A percentile compares a stretch with the other conserved stretches of the same genome.
These are phyloP conservation scores for Cutaneotrichosporon spelunceum DNA, from an alignment of 1,284 basidiomycete genomes.

Conservation along the genomic window DNA sequence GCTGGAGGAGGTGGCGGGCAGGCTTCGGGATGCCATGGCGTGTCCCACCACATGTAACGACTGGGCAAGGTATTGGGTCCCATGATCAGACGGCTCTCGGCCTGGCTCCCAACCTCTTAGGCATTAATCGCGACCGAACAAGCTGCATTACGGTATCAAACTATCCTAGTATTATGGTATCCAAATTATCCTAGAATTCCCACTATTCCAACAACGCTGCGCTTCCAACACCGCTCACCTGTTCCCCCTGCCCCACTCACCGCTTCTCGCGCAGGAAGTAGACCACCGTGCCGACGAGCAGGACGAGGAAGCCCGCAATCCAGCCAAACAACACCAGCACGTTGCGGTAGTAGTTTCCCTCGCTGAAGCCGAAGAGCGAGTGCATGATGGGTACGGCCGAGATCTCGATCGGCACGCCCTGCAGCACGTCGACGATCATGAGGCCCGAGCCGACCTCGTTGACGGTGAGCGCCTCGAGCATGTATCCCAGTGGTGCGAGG, in stretches of 20 bases:
- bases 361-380: conserved; percentile 72
- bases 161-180: no score
- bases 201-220: no score
- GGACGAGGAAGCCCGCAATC: conserved; percentile 67
- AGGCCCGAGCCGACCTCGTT: conserved; percentile 84
- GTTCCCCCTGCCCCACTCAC: conserved; percentile 31
- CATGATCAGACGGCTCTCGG: no score
- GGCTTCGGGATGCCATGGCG: no score
- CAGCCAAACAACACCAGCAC: conserved; percentile 80
- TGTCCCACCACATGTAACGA: no score
- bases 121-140: no score
- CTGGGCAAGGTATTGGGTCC: no score
- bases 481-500: conserved; percentile 55
- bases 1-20: no score
- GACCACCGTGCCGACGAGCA: conserved; percentile 70
- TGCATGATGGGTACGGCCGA: conserved; percentile 76
- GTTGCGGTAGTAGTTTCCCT: conserved; percentile 75
- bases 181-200: no score
- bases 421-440: conserved; percentile 69
- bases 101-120: no score
- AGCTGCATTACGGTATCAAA: no score
- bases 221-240: background rate
- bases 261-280: conserved; percentile 68
- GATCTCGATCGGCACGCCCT: conserved; percentile 74
- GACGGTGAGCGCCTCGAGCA: conserved; percentile 75